Conservation (phyloP, 495 filamentous ascomycete species). For the Penicillium taxi region DNA sequence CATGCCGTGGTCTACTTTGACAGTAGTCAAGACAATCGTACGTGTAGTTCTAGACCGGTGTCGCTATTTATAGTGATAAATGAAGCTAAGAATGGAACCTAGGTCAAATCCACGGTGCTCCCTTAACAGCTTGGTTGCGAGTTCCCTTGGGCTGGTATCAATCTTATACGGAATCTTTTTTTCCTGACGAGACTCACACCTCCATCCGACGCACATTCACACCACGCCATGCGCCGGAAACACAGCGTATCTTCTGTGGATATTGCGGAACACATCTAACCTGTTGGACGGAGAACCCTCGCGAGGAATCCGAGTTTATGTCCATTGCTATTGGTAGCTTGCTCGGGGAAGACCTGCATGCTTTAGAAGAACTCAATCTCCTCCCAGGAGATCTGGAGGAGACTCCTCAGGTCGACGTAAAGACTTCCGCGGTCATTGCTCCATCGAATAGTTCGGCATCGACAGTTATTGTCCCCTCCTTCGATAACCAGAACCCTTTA, state of each 20-base stretch:
- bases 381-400: conserved; percentile 46
- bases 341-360: conserved; percentile 52
- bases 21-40: conserved; percentile 55
- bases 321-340: conserved; percentile 67
- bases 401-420: conserved; percentile 16
- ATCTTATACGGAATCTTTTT: conserved; percentile 61
- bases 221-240: conserved; percentile 47
- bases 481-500: conserved; percentile 9
- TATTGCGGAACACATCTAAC: conserved; percentile 79
- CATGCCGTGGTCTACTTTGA: conserved; percentile 64
- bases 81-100: conserved; percentile 7
- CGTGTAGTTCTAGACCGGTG: conserved; percentile 20
- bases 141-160: conserved; percentile 72
- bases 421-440: conserved; percentile 3
- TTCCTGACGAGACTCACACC: conserved; percentile 65
- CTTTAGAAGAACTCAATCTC: conserved; percentile 60
- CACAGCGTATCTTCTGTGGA: conserved; percentile 76
- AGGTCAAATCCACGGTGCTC: conserved; percentile 62
- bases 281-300: conserved; percentile 68
- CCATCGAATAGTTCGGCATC: conserved; percentile 6
- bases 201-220: conserved; percentile 67
- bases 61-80: too few relatives aligned
- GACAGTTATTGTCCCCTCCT: conserved; percentile 20
- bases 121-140: conserved; percentile 68
- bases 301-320: conserved; percentile 64